Evolutionary conservation across 371 early-diverging fungal species (phyloP).

Genomic region (Massospora cicadina): DNA sequence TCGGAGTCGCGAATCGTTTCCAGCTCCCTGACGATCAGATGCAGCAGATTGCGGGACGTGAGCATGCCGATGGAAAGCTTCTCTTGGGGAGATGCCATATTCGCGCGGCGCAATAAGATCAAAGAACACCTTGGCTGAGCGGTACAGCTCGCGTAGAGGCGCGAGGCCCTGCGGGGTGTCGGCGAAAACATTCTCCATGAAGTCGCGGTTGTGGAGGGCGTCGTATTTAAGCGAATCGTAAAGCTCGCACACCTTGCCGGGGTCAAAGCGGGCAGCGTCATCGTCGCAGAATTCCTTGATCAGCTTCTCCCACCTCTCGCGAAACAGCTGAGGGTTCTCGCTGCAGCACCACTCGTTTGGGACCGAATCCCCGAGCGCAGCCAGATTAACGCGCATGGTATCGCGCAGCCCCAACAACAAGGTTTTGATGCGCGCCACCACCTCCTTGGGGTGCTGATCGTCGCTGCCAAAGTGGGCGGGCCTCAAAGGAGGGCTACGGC

Average conservation of each 20-base stretch:
- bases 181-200: slow-evolving; percentile 48
- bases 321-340: slow-evolving; percentile 52
- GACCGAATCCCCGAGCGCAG: slow-evolving; percentile 25
- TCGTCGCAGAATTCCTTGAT: slow-evolving; percentile 72
- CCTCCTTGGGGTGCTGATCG: slow-evolving; percentile 35
- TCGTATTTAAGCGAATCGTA: slow-evolving; percentile 94
- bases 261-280: slow-evolving; percentile 38
- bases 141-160: slow-evolving; percentile 44
- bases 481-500: slow-evolving; percentile 17
- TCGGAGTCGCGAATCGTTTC: slow-evolving; percentile 31
- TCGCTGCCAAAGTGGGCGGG: slow-evolving; percentile 21
- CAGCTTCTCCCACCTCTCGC: slow-evolving; percentile 92
- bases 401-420: slow-evolving; percentile 43
- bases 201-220: slow-evolving; percentile 77
- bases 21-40: slow-evolving; percentile 57
- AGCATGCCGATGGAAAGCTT: slow-evolving; percentile 76
- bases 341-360: slow-evolving; percentile 64
- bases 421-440: slow-evolving; percentile 47
- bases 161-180: slow-evolving; percentile 18
- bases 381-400: slow-evolving; percentile 66
- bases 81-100: slow-evolving; percentile 71
- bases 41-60: slow-evolving; percentile 56
- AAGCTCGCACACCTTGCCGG: slow-evolving; percentile 79
- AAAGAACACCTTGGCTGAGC: slow-evolving; percentile 64
- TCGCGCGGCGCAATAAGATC: slow-evolving; percentile 86